phyloP scores from a whole-genome alignment of 2,329 filamentous ascomycete species.

The Xylariaceae sp. region DNA sequence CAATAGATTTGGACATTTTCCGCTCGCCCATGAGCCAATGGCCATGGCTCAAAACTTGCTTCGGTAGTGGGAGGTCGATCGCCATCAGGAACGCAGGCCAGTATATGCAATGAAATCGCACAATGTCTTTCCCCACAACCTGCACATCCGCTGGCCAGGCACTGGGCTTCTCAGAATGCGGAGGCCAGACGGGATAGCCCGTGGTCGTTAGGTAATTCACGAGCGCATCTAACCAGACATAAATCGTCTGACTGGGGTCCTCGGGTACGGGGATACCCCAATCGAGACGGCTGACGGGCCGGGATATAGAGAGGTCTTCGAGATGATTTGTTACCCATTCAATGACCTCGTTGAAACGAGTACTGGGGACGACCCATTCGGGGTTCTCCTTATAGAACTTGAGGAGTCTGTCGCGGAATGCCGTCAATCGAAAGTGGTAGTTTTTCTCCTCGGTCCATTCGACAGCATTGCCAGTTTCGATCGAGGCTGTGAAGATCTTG shows the following conservation, averaged over 20 bases:
- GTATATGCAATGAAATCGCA: conserved; percentile 95
- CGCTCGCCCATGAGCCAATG: conserved; percentile 91
- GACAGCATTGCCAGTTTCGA: conserved; percentile 87
- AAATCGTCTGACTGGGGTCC: conserved; percentile 85
- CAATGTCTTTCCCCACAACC: conserved; percentile 93
- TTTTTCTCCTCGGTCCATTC: conserved; percentile 93
- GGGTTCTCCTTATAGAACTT: conserved; percentile 77
- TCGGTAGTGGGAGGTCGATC: conserved; percentile 73
- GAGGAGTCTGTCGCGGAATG: conserved; percentile 74
- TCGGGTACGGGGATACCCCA: conserved; percentile 91
- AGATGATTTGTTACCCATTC: conserved; percentile 74
- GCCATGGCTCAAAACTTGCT: conserved; percentile 79
- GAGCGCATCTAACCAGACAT: conserved; percentile 96
- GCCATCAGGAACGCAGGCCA: conserved; percentile 97
- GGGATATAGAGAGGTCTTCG: conserved; percentile 84
- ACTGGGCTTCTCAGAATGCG: conserved; percentile 57
- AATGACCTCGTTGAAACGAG: conserved; percentile 76
- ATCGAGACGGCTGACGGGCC: conserved; percentile 70
- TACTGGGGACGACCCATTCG: conserved; percentile 68
- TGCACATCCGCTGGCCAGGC: conserved; percentile 93
- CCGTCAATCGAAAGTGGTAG: conserved; percentile 90
- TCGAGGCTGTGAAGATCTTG: conserved; percentile 75
- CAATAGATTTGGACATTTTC: conserved; percentile 96
- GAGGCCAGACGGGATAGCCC: conserved; percentile 75
- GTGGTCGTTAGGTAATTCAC: conserved; percentile 90